These are phyloP conservation scores for Solanum commersonii DNA, from an alignment of 257 asterid genomes.

Conservation along the genomic window DNA sequence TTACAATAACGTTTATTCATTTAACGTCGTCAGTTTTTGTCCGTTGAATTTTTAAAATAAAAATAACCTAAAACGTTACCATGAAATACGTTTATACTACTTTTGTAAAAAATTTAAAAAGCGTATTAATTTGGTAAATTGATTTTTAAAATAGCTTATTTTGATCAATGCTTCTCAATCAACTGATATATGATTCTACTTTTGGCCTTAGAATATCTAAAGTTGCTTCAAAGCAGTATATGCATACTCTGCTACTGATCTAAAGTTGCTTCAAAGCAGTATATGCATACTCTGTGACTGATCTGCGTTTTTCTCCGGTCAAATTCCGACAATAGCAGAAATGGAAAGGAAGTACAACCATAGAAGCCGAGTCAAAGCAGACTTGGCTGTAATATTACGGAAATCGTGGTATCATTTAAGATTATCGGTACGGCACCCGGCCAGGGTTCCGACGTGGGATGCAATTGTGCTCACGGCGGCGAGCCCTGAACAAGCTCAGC, in stretches of 20 bases:
- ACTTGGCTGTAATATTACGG: slow-evolving; percentile 41
- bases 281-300: too few species aligned
- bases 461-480: slow-evolving; percentile 91
- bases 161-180: too few species aligned
- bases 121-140: too few species aligned
- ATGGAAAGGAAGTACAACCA: not conserved
- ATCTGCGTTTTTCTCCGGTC: not conserved
- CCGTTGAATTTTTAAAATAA: too few species aligned
- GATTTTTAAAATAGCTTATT: too few species aligned
- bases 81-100: too few species aligned
- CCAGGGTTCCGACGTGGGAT: slow-evolving; percentile 85
- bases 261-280: too few species aligned
- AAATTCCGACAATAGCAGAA: not conserved
- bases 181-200: not conserved
- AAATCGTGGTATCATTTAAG: slow-evolving; percentile 88
- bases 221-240: not conserved
- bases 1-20: too few species aligned
- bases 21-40: too few species aligned
- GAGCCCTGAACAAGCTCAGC: slow-evolving; percentile 91
- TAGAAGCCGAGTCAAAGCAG: slow-evolving; percentile 31
- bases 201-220: not conserved
- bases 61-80: too few species aligned
- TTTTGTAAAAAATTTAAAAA: too few species aligned
- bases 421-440: slow-evolving; percentile 69
- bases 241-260: not conserved